Percentiles rank a stretch among this genome's conserved stretches.
Conservation (phyloP, 768 basidiomycete species). For the Hericium rajendrae region DNA sequence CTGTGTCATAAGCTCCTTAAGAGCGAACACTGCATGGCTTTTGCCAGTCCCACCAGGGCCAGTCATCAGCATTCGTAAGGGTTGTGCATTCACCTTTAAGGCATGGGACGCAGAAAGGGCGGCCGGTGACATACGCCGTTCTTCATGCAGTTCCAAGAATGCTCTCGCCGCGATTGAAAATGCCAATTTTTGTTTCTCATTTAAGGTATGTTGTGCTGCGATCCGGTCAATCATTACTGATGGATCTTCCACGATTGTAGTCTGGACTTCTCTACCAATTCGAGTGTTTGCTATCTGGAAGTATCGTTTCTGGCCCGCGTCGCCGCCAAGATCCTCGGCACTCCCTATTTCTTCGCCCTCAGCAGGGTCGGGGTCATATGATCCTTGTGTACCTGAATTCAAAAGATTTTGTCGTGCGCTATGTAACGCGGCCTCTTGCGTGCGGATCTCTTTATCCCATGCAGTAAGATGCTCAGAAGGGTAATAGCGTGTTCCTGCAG, state of each 20-base stretch:
- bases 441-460: too few species aligned
- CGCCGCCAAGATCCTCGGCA: too few species aligned
- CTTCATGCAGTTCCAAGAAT: background rate
- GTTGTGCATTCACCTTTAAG: background rate
- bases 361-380: too few species aligned
- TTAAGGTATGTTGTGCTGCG: constrained; percentile 1
- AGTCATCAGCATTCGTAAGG: constrained; percentile 16
- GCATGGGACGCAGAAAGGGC: background rate
- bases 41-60: constrained; percentile 27
- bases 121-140: background rate
- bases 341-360: too few species aligned
- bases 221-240: background rate
- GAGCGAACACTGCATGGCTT: constrained; percentile 21
- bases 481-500: too few species aligned
- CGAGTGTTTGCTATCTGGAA: background rate
- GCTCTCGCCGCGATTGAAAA: constrained; percentile 3
- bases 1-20: constrained; percentile 15
- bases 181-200: constrained; percentile 11
- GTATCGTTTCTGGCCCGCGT: too few species aligned
- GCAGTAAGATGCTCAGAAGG: too few species aligned
- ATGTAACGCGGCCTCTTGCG: too few species aligned
- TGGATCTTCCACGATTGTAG: background rate
- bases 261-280: background rate
- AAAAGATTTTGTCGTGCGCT: too few species aligned
- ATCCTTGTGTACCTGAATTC: too few species aligned